A percentile compares a stretch with the other conserved stretches of the same genome.
Conservation (phyloP, 129 eudicot species). For the Tagetes patula region DNA sequence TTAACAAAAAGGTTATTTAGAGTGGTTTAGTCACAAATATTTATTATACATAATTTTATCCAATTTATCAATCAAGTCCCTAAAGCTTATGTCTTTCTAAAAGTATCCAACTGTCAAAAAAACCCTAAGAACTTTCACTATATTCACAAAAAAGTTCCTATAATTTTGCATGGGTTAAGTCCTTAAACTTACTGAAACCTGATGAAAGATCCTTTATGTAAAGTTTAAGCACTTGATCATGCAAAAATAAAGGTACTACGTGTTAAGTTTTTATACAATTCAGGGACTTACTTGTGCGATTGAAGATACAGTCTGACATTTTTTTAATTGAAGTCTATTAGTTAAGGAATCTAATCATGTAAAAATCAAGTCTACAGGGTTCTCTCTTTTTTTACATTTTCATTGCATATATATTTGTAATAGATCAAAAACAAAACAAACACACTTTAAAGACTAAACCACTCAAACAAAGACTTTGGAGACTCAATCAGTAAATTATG, state of each 20-base stretch:
- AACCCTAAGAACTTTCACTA: neutral
- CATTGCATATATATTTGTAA: neutral
- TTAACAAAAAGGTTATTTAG: neutral
- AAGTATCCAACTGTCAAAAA: neutral
- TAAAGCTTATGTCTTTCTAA: neutral
- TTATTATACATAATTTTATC: neutral
- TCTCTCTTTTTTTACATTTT: neutral
- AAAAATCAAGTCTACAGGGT: neutral
- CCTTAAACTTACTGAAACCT: neutral
- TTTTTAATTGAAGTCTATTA: neutral
- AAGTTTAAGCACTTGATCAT: neutral
- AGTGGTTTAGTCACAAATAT: neutral
- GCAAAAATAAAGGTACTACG: neutral
- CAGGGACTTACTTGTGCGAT: neutral
- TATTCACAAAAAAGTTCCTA: neutral
- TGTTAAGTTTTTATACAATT: neutral
- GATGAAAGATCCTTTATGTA: neutral
- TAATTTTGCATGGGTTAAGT: conserved; percentile 1
- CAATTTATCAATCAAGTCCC: neutral
- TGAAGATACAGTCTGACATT: neutral
- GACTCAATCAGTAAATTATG: neutral
- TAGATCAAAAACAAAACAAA: neutral
- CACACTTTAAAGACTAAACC: neutral
- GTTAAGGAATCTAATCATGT: neutral
- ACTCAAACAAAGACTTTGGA: neutral